A percentile compares a stretch with the other conserved stretches of the same genome.
These are phyloP conservation scores for Colletotrichum cuscutae DNA, from an alignment of 2,329 filamentous ascomycete species.

Conservation along the genomic window DNA sequence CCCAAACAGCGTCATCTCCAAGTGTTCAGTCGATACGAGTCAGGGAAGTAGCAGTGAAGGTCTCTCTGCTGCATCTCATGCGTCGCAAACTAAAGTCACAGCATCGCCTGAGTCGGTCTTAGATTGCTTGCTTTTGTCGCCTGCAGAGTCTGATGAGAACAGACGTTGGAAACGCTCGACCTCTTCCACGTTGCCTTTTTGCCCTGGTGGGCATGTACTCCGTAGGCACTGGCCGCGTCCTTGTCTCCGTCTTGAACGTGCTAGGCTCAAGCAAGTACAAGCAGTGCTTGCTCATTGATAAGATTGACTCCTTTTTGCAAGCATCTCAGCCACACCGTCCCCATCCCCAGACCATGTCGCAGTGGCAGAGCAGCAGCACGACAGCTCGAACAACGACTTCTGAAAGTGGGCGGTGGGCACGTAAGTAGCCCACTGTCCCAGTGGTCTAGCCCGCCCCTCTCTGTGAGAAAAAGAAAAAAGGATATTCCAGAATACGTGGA, in stretches of 20 bases:
- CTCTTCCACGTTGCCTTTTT: background rate
- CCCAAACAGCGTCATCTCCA: background rate
- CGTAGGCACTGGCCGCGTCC: background rate
- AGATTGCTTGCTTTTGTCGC: slow-evolving; percentile 21
- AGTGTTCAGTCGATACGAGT: slow-evolving; percentile 20
- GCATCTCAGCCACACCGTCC: slow-evolving; percentile 27
- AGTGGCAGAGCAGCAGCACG: background rate
- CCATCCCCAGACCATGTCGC: background rate
- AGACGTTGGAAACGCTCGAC: background rate
- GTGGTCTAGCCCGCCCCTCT: slow-evolving; percentile 13
- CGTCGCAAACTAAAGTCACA: too few species aligned
- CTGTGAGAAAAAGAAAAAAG: background rate
- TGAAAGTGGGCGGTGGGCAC: slow-evolving; percentile 6
- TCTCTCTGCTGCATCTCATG: background rate
- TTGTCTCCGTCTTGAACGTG: background rate
- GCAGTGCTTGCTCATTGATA: background rate
- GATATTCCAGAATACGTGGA: slow-evolving; percentile 29
- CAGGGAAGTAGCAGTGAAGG: slow-evolving; percentile 9
- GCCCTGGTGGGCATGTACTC: background rate
- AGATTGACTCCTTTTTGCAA: background rate
- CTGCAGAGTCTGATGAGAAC: background rate
- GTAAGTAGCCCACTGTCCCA: background rate
- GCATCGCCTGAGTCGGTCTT: slow-evolving; percentile 1
- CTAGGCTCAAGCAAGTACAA: background rate
- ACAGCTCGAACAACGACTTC: background rate